phyloP scores from a whole-genome alignment of 2,329 filamentous ascomycete species.

The Colletotrichum sp. region DNA sequence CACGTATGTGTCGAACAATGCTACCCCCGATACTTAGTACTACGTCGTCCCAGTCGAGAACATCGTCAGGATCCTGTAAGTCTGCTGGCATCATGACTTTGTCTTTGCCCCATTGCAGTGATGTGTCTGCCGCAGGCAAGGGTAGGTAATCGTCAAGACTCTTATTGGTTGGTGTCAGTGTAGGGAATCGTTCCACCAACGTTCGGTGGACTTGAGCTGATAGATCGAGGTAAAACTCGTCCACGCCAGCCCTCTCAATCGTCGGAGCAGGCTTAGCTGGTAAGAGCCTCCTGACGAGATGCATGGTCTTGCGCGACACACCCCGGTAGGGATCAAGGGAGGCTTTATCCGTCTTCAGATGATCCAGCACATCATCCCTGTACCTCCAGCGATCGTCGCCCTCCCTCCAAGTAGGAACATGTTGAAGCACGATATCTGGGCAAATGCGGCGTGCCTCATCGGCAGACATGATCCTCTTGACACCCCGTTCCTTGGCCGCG shows the following conservation, averaged over 20 bases:
- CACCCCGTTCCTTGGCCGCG: not conserved
- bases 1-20: not conserved
- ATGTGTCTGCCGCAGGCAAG: not conserved
- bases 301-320: not conserved
- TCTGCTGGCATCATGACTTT: not conserved
- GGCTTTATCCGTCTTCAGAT: not conserved
- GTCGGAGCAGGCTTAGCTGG: not conserved
- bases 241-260: not conserved
- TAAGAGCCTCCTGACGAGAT: not conserved
- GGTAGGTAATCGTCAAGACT: not conserved
- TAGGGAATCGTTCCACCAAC: not conserved
- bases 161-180: accelerated
- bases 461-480: not conserved
- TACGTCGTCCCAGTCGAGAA: not conserved
- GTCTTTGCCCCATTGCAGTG: not conserved
- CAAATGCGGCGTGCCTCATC: not conserved
- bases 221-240: not conserved
- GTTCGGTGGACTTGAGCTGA: not conserved
- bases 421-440: accelerated
- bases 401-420: not conserved
- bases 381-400: not conserved
- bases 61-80: accelerated
- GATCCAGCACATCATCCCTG: not conserved
- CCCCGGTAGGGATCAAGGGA: not conserved
- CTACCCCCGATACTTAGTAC: not conserved